These are phyloP conservation scores for Botrytis hyacinthi DNA, from an alignment of 2,329 filamentous ascomycete species.

Conservation along the genomic window DNA sequence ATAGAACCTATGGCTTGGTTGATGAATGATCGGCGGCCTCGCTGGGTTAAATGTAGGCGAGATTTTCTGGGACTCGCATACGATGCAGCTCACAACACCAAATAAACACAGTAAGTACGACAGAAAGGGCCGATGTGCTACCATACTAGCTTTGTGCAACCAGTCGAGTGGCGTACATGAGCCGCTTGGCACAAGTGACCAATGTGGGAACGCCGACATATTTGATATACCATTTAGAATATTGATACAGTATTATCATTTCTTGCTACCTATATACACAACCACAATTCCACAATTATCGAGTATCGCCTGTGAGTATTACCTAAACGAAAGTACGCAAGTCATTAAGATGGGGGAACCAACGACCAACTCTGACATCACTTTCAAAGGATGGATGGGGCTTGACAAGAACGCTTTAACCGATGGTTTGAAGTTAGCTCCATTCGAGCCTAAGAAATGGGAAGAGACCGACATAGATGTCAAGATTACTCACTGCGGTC, in stretches of 20 bases:
- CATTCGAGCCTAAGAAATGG: conserved; percentile 46
- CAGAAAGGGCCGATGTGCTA: background rate
- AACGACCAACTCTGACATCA: background rate
- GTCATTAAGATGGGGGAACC: background rate
- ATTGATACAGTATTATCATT: background rate
- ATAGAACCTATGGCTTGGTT: conserved; percentile 3
- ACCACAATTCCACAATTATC: background rate
- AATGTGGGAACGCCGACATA: background rate
- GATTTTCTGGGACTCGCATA: background rate
- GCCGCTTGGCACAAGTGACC: conserved; percentile 1
- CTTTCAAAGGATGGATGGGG: conserved; percentile 36
- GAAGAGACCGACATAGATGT: conserved; percentile 47
- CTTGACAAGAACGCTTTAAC: conserved; percentile 30
- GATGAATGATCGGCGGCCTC: background rate
- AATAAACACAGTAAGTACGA: background rate
- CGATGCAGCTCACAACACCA: background rate
- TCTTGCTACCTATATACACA: background rate
- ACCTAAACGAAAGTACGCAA: background rate
- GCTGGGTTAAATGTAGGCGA: background rate
- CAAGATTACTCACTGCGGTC: conserved; percentile 48
- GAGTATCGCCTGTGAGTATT: background rate
- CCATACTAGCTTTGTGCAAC: background rate
- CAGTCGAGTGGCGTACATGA: background rate
- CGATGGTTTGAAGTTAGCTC: conserved; percentile 32
- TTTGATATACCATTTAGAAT: background rate